These are phyloP conservation scores for Coniochaeta sp. DNA, from an alignment of 2,329 filamentous ascomycete species.

Conservation along the genomic window DNA sequence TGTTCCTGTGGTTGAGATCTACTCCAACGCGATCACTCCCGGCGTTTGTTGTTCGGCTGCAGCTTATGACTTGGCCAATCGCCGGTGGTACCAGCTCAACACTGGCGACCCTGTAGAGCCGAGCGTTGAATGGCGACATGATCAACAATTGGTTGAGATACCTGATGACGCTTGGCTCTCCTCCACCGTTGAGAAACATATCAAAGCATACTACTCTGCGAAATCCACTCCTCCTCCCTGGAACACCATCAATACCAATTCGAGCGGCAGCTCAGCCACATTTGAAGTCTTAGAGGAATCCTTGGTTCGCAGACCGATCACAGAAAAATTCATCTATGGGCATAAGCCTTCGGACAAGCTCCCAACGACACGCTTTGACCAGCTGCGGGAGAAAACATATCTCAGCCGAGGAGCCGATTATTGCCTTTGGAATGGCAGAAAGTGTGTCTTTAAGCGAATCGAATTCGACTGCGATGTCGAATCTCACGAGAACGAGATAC, in stretches of 20 bases:
- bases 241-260: conserved; percentile 5
- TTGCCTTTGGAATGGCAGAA: conserved; percentile 7
- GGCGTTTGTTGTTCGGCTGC: conserved; percentile 4
- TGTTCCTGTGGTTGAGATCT: conserved; percentile 9
- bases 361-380: conserved; percentile 4
- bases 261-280: not conserved
- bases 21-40: conserved; percentile 5
- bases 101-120: conserved; percentile 4
- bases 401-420: conserved; percentile 7
- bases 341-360: conserved; percentile 4
- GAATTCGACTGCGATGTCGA: conserved; percentile 11
- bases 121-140: conserved; percentile 5
- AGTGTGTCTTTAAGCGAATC: conserved; percentile 14
- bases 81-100: conserved; percentile 11
- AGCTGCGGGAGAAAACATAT: conserved; percentile 6
- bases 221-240: conserved; percentile 1
- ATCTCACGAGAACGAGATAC: conserved; percentile 9
- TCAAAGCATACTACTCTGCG: conserved; percentile 4
- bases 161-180: not conserved
- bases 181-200: conserved; percentile 3
- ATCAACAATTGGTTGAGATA: not conserved
- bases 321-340: conserved; percentile 5
- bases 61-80: conserved; percentile 11
- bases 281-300: not conserved
- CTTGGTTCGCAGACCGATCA: conserved; percentile 5